A percentile compares a stretch with the other conserved stretches of the same genome.
Evolutionary conservation across 106 monocot species (phyloP).

Genomic region (Phalaenopsis aphrodite): DNA sequence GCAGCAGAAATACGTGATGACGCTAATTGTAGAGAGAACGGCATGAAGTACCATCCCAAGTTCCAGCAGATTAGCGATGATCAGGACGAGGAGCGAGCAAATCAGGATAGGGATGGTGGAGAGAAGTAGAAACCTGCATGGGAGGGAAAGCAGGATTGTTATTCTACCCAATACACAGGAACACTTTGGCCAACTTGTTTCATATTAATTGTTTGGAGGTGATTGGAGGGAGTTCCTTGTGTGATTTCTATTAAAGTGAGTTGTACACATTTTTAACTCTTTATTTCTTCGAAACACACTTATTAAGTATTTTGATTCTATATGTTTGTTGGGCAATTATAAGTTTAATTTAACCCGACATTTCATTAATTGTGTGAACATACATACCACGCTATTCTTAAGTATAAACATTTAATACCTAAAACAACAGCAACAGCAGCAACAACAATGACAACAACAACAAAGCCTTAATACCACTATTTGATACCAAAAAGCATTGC

Average conservation of each 20-base stretch:
- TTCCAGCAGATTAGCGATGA: slow-evolving; percentile 26
- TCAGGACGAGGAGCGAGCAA: slow-evolving; percentile 22
- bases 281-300: neutral
- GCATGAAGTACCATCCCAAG: slow-evolving; percentile 23
- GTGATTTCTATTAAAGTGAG: neutral
- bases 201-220: neutral
- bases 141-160: neutral
- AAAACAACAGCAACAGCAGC: too few relatives aligned
- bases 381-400: too few relatives aligned
- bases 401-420: too few relatives aligned
- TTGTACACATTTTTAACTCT: neutral
- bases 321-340: neutral
- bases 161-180: too few relatives aligned
- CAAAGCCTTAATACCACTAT: too few relatives aligned
- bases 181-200: too few relatives aligned
- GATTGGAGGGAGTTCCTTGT: neutral
- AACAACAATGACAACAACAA: too few relatives aligned
- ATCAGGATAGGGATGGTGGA: slow-evolving; percentile 43
- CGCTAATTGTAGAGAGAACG: slow-evolving; percentile 39
- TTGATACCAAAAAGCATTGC: too few relatives aligned
- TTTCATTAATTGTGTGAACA: neutral
- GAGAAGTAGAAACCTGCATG: slow-evolving; percentile 37
- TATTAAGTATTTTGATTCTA: neutral
- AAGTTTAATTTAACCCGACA: neutral
- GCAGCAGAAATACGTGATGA: slow-evolving; percentile 46